Evolutionary conservation across 306 rosid species (phyloP), one percentile per base, ranked within the genome.

Genomic region (Prunus mongolica): DNA sequence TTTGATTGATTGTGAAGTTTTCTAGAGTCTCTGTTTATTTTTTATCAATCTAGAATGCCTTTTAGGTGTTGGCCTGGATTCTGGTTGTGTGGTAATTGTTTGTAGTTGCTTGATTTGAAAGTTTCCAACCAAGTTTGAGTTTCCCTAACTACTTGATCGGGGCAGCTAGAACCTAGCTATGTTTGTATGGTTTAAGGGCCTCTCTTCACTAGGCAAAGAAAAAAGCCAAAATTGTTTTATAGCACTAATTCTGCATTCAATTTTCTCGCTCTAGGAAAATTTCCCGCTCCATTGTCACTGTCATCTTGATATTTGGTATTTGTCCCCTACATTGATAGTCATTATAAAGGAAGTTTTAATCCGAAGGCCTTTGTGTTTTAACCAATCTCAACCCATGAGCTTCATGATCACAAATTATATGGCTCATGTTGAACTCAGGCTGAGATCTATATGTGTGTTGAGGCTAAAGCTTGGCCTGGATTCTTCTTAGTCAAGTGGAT

Each of bases 51-150:
- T 52, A 22, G 28, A 69, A 41, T 49, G 24, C 69, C 58, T 28
- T 67, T 62, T 45, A 81, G 66, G 82, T 69, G 69, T 67, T 74
- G 28, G 67, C 28, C 68, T 27, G 51, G 44, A 69, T 55, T 45
- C 56, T 68, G 77, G 75, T 52, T 12, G 28, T 60, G 41, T 52
- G 67, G 27, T 65, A 25, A 25, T 5, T 69, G 51, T 5, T 69
- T 47, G 55, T 49, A 47, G 71, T 49, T 6, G 49, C 46, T 27
- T 78, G 71, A 45, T n/a, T 22, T 32, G 9, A 14, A 75, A 15
- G 62, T 63, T 71, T 62, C 12, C 22, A 27, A 55, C 24, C 56
- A 63, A 24, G 12, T 50, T 52, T 71, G 56, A 51, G 18, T 58
- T 50, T 46, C 16, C 50, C 19, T 20, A 46, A 45, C 16, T 60